phyloP scores from a whole-genome alignment of 176 grass and related monocot species.

The Aegilops sharonensis region DNA sequence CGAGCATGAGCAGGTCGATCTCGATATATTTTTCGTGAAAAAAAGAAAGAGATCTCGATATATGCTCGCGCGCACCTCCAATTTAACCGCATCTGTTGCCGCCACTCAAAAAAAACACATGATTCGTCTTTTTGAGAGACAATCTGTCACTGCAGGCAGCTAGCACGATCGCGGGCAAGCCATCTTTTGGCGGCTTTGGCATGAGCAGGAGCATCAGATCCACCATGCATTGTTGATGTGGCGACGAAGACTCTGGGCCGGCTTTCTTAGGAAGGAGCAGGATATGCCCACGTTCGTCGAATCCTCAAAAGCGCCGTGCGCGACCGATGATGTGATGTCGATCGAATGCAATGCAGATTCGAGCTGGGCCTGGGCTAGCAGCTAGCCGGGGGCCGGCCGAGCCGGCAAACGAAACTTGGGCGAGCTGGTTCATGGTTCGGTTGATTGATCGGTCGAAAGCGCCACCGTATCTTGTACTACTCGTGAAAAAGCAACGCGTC shows the following conservation, averaged over 20 bases:
- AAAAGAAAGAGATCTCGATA: neutral
- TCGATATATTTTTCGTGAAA: neutral
- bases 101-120: neutral
- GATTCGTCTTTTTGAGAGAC: neutral
- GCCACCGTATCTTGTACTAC: neutral
- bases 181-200: slow-evolving; percentile 8
- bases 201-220: neutral
- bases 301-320: neutral
- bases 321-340: neutral
- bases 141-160: neutral
- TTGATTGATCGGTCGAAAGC: neutral
- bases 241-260: neutral
- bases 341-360: slow-evolving; percentile 17
- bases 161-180: neutral
- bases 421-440: neutral
- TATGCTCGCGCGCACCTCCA: neutral
- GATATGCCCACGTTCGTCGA: neutral
- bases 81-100: neutral
- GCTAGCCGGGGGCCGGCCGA: neutral
- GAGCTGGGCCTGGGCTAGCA: neutral
- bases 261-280: neutral
- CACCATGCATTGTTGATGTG: neutral
- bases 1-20: too few relatives aligned
- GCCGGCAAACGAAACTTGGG: neutral
- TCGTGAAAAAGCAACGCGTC: neutral